These are phyloP conservation scores for Pestalotiopsis sp. DNA, from an alignment of 2,329 filamentous ascomycete species.

Conservation along the genomic window DNA sequence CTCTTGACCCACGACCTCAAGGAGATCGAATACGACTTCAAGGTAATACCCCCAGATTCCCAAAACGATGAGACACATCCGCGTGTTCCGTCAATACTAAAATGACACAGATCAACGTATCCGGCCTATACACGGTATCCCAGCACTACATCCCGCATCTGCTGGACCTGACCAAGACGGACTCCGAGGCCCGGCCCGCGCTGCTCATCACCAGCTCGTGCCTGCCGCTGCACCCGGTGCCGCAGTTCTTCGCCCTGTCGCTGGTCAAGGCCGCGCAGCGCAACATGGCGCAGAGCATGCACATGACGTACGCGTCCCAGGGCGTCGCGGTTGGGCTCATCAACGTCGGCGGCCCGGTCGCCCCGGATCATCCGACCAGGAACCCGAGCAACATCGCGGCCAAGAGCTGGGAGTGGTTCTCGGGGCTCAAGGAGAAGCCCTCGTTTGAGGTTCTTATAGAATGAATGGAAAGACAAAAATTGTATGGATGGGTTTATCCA, in stretches of 20 bases:
- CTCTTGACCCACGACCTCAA: conserved; percentile 43
- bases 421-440: conserved; percentile 37
- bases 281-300: conserved; percentile 43
- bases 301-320: conserved; percentile 37
- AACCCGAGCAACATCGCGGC: conserved; percentile 49
- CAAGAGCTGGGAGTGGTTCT: conserved; percentile 46
- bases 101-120: conserved; percentile 42
- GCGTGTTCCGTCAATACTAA: neutral
- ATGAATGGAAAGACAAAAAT: no score
- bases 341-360: conserved; percentile 46
- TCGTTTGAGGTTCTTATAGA: conserved; percentile 35
- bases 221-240: conserved; percentile 48
- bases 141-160: conserved; percentile 49
- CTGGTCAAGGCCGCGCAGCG: conserved; percentile 54
- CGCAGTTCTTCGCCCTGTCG: conserved; percentile 50
- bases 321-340: conserved; percentile 52
- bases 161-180: conserved; percentile 33
- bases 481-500: no score
- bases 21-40: conserved; percentile 52
- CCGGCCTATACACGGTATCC: conserved; percentile 49
- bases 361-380: conserved; percentile 38
- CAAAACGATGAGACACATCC: neutral
- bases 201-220: conserved; percentile 52
- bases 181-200: conserved; percentile 39
- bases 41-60: conserved; percentile 32